Base-by-base conservation (phyloP, 306 rosid genomes). In the cucumber (Cucumis sativus) region DNA sequence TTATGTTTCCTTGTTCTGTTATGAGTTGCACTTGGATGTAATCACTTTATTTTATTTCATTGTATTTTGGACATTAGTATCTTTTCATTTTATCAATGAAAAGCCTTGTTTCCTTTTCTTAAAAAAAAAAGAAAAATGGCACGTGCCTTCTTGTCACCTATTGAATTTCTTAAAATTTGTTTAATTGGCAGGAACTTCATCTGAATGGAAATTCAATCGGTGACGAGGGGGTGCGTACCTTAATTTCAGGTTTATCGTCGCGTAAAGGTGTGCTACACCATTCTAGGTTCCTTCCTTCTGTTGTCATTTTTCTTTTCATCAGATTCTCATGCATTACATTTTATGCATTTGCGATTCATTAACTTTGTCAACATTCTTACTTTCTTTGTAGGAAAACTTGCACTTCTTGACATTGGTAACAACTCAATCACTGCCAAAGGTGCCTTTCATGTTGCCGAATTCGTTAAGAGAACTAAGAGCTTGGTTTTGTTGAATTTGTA, bases 151-250 rank as follows among this genome's bases (percentile, higher is more conserved):
- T 28, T 28, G 67, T 61, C n/a, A 6, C 18, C 40, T 30, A 30
- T 62, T 62, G 68, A 30, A 28, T 14, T 30, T 30, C 7, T 62
- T 2, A 28, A 28, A 25, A 14, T 43, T 80, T 69, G n/a, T 43
- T 69, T 58, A 80, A 33, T 76, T 82, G 54, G 39, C 89, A 95
- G 99, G 97, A 90, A 73, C 97, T 95, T 84, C 91, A 95, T 85
- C 79, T 95, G 86, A 93, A 95, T 79, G 99, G 99, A 80, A 95
- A 95, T 86, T 89, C 97, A 79, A 88, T 95, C 76, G 97, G 97
- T 51, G 99, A 95, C 78, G 99, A 95, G 87, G 99, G 99, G 76
- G 83, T 82, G 78, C 86, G 89, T 57, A 93, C 97, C 79, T 86
- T 95, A 85, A 86, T 89, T 84, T 80, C 90, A 58, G 97, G 93